A percentile compares a stretch with the other conserved stretches of the same genome.
phyloP scores from a whole-genome alignment of 805 yeast genomes.

The Candida montana region DNA sequence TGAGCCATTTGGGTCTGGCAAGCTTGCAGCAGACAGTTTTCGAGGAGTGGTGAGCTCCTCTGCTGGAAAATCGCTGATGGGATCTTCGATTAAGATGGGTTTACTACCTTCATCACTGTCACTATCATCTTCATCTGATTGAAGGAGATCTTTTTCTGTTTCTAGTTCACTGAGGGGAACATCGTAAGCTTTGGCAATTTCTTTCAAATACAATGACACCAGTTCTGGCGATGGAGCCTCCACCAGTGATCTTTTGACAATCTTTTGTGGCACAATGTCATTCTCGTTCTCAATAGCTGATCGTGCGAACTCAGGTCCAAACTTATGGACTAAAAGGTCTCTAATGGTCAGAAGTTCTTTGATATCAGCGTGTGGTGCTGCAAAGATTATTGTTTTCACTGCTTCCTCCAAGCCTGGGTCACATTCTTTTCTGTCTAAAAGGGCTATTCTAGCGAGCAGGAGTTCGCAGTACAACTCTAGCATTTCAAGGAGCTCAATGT shows the following conservation, averaged over 20 bases:
- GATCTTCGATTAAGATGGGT: constrained; percentile 34
- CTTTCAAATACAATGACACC: constrained; percentile 66
- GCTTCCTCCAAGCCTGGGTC: constrained; percentile 50
- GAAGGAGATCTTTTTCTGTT: constrained; percentile 25
- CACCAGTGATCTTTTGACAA: constrained; percentile 54
- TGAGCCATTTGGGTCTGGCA: constrained; percentile 15
- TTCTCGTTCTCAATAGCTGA: constrained; percentile 46
- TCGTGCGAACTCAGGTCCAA: constrained; percentile 57
- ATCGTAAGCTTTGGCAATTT: constrained; percentile 74
- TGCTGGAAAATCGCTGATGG: constrained; percentile 20
- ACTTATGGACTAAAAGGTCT: constrained; percentile 57
- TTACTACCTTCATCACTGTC: constrained; percentile 28
- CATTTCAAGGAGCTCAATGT: constrained; percentile 71
- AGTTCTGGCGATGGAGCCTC: constrained; percentile 62
- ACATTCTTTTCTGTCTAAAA: constrained; percentile 38
- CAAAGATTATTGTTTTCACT: constrained; percentile 58
- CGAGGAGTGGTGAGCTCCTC: constrained; percentile 20
- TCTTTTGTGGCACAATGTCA: constrained; percentile 60
- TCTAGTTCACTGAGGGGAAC: constrained; percentile 63
- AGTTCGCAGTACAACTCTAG: constrained; percentile 81
- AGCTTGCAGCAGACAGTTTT: constrained; percentile 15
- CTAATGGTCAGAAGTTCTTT: constrained; percentile 60
- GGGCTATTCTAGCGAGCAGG: constrained; percentile 64
- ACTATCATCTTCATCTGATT: constrained; percentile 30
- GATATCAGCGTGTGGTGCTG: constrained; percentile 69